Evolutionary conservation across 2,329 filamentous ascomycete species (phyloP), one percentile per base, ranked within the genome.

Genomic region (Pyricularia pennisetigena): DNA sequence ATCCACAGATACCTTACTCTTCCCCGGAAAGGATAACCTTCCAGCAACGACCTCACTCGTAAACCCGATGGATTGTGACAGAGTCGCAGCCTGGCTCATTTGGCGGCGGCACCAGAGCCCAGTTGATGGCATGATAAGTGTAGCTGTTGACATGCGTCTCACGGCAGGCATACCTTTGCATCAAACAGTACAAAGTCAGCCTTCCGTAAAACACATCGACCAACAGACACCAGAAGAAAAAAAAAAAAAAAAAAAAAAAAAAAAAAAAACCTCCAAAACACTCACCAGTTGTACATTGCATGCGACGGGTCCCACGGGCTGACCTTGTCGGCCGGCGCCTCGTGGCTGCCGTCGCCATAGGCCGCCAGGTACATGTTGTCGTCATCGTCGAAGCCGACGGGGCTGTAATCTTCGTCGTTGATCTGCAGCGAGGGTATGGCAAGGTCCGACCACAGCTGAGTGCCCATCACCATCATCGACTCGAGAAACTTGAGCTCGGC

Each of bases 31-130:
- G 12, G 23, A 16, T 26, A 24, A 12, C 12, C n/a, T 24, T 26
- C 23, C 28, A 26, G 57, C 26, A 28, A 26, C n/a, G 16, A 16
- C 23, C 23, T 61, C 23, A 61, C 9, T 61, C 57, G 9, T 7
- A 61, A 26, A 61, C 57, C 24, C 57, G 57, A 14, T 61, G n/a
- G 69, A 79, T 74, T n/a, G 72, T 72, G 59, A 78, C 76, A 2
- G 73, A 64, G 69, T 74, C 71, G 69, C 77, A 79, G 10, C 76
- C 78, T 35, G 77, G 77, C 71, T 79, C 78, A 70, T 74, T 73
- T n/a, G 77, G 76, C 16, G 71, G 67, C 3, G 70, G 68, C 8
- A 68, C 61, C 10, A 72, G 72, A 4, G 73, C 70, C 76, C 77
- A 79, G 20, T 71, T 76, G 9, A 79, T 69, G 2, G 75, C 73